A percentile compares a stretch with the other conserved stretches of the same genome.
These are phyloP conservation scores for Blastomyces gilchristii DNA, from an alignment of 2,329 filamentous ascomycete species.

Conservation along the genomic window DNA sequence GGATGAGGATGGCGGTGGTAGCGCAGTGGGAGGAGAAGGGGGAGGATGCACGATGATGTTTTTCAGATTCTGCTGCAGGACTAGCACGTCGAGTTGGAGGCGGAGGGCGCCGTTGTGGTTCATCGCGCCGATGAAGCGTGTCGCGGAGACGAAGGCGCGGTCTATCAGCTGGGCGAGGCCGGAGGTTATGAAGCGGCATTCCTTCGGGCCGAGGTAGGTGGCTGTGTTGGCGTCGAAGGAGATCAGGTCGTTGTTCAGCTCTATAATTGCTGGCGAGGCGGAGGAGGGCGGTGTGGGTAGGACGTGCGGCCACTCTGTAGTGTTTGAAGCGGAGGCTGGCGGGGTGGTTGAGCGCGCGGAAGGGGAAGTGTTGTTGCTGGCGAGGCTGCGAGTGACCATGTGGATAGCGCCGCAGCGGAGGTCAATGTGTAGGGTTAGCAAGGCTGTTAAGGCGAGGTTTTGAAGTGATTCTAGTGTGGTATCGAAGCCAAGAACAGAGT, in stretches of 20 bases:
- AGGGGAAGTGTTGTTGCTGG: slow-evolving; percentile 39
- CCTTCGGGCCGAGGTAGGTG: slow-evolving; percentile 58
- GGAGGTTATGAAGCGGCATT: slow-evolving; percentile 64
- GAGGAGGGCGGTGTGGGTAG: slow-evolving; percentile 33
- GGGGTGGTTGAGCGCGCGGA: slow-evolving; percentile 16
- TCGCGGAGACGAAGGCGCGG: slow-evolving; percentile 62
- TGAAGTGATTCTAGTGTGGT: slow-evolving; percentile 73
- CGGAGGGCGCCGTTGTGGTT: slow-evolving; percentile 73
- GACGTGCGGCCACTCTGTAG: slow-evolving; percentile 43
- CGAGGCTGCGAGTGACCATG: slow-evolving; percentile 57
- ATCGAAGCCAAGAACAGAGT: slow-evolving; percentile 82
- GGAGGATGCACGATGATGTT: slow-evolving; percentile 54
- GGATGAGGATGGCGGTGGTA: slow-evolving; percentile 3
- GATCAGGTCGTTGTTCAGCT: slow-evolving; percentile 74
- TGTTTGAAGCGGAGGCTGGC: slow-evolving; percentile 22
- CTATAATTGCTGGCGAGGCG: slow-evolving; percentile 58
- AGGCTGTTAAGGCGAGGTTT: slow-evolving; percentile 64
- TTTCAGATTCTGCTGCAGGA: slow-evolving; percentile 92
- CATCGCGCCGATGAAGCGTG: slow-evolving; percentile 64
- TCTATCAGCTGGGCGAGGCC: slow-evolving; percentile 73
- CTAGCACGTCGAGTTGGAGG: slow-evolving; percentile 87
- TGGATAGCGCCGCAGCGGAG: slow-evolving; percentile 76
- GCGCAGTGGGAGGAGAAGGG: slow-evolving; percentile 12
- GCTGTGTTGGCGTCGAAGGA: slow-evolving; percentile 74
- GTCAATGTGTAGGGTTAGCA: slow-evolving; percentile 81